These are phyloP conservation scores for Nicotiana obtusifolia DNA, from an alignment of 257 asterid species.

Conservation along the genomic window DNA sequence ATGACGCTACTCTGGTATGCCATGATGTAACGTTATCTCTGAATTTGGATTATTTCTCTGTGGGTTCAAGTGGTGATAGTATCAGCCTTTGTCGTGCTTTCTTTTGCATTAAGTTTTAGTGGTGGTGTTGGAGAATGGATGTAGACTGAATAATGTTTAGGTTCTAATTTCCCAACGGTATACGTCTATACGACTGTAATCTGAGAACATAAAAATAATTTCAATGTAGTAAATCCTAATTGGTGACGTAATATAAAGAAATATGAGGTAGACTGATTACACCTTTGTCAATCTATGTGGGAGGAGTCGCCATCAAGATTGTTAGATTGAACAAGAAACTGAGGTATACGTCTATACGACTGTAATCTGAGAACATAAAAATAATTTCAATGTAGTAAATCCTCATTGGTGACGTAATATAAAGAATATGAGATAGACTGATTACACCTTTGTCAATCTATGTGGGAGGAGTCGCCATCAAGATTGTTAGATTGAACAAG, in stretches of 20 bases:
- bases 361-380: not conserved
- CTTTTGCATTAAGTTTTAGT: not conserved
- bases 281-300: not conserved
- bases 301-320: not conserved
- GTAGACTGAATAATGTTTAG: not conserved
- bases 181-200: not conserved
- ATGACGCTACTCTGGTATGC: not conserved
- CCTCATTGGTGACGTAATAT: not conserved
- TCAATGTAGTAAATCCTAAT: not conserved
- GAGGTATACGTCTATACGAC: not conserved
- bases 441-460: not conserved
- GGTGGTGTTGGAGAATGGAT: not conserved
- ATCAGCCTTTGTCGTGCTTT: not conserved
- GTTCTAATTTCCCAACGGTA: not conserved
- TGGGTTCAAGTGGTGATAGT: not conserved
- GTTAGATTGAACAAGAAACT: not conserved
- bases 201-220: not conserved
- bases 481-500: not conserved
- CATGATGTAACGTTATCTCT: not conserved
- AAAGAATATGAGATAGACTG: not conserved
- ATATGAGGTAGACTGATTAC: not conserved
- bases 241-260: not conserved
- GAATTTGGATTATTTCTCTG: not conserved
- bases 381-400: not conserved
- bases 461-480: not conserved